phyloP scores from a whole-genome alignment of 768 basidiomycete species.

The Plicaturopsis crispa region DNA sequence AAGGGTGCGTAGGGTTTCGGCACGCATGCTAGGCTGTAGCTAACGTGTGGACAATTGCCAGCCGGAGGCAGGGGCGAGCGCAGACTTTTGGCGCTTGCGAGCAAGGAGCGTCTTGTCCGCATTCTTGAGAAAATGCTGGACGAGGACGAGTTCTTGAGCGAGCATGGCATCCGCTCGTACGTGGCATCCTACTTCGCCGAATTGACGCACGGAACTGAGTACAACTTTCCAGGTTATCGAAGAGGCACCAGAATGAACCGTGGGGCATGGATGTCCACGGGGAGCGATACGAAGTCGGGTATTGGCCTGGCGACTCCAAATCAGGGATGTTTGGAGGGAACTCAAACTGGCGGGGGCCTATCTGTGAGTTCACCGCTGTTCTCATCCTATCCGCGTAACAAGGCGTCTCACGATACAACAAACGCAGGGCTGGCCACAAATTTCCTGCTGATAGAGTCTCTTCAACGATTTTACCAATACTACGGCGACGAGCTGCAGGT shows the following conservation, averaged over 20 bases:
- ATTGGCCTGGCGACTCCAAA: conserved; percentile 97
- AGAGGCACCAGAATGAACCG: conserved; percentile 83
- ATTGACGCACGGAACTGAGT: no score
- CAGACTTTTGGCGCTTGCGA: conserved; percentile 80
- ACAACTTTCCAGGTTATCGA: conserved; percentile 57
- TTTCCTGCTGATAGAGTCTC: conserved; percentile 90
- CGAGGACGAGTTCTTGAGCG: conserved; percentile 93
- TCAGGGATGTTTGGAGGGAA: conserved; percentile 99
- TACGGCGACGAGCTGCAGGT: conserved; percentile 90
- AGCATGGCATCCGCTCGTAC: conserved; percentile 92
- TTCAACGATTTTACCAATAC: conserved; percentile 97
- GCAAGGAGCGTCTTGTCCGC: conserved; percentile 80
- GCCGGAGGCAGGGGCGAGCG: conserved; percentile 76
- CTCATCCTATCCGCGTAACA: background rate
- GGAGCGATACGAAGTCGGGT: conserved; percentile 84
- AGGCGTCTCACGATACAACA: background rate
- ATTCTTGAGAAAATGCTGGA: conserved; percentile 97
- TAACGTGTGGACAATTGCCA: no score
- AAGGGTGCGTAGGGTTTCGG: conserved; percentile 63
- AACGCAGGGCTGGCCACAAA: conserved; percentile 84
- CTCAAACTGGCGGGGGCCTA: conserved; percentile 95
- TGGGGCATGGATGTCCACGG: conserved; percentile 96
- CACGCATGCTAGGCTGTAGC: no score
- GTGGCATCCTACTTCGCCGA: conserved; percentile 27
- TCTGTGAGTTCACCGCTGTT: conserved; percentile 40